Conservation (phyloP, 345 rosid genomes). For the Fremontodendron californicum region DNA sequence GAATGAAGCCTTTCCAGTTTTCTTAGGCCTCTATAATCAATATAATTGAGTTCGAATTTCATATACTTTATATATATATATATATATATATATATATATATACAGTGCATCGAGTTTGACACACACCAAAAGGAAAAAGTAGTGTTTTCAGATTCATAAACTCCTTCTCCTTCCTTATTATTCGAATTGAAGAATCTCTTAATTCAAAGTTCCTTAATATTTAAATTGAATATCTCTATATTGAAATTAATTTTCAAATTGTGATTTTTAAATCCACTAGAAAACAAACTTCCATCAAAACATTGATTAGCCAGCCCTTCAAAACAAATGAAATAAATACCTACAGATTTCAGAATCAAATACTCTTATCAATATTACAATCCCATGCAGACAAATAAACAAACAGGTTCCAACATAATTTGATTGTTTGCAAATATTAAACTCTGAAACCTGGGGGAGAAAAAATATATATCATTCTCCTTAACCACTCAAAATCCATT, state of each 20-base stretch:
- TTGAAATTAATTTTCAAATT: no score
- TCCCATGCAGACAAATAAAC: neutral
- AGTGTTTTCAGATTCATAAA: no score
- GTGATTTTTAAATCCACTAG: neutral
- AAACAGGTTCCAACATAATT: neutral
- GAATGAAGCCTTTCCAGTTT: neutral
- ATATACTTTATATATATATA: no score
- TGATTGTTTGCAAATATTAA: neutral
- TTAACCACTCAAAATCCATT: neutral
- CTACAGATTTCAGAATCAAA: neutral
- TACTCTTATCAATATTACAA: neutral
- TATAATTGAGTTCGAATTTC: neutral
- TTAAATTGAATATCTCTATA: neutral
- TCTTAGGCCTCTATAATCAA: neutral
- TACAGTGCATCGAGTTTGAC: no score
- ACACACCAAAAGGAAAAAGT: neutral
- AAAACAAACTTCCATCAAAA: neutral
- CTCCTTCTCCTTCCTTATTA: neutral
- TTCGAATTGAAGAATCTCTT: neutral
- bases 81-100: no score
- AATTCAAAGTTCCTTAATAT: neutral
- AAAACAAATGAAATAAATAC: neutral
- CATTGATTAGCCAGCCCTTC: neutral
- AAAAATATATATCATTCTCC: no score
- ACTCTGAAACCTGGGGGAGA: neutral